A percentile compares a stretch with the other conserved stretches of the same genome.
phyloP scores from a whole-genome alignment of 805 yeast genomes.

The Clavispora carvajalis region DNA sequence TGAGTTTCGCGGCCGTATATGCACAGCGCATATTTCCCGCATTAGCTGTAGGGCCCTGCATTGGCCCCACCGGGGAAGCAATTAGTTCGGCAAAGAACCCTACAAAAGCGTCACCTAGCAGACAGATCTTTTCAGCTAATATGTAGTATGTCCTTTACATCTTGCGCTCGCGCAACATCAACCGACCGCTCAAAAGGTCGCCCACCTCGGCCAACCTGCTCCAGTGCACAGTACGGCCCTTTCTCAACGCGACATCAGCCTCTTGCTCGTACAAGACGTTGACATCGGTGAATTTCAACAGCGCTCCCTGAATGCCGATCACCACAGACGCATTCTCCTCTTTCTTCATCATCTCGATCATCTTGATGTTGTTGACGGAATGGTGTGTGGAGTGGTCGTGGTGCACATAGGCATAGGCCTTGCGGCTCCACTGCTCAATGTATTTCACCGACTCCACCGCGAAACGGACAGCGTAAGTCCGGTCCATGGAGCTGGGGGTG shows the following conservation, averaged over 20 bases:
- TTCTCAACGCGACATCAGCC: conserved; percentile 57
- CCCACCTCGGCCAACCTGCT: conserved; percentile 49
- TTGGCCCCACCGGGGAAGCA: neutral
- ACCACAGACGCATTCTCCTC: conserved; percentile 44
- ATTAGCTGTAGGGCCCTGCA: neutral
- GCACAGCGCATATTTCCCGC: neutral
- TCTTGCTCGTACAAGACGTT: conserved; percentile 53
- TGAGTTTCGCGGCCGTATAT: neutral
- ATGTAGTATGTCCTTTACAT: neutral
- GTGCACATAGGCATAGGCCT: conserved; percentile 12
- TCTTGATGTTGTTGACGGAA: conserved; percentile 16
- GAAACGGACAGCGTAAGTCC: conserved; percentile 82
- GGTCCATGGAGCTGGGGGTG: conserved; percentile 89
- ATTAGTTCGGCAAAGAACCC: neutral
- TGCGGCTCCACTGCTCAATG: conserved; percentile 47
- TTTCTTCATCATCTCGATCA: conserved; percentile 15
- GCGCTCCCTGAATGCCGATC: conserved; percentile 67
- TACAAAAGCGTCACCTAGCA: neutral
- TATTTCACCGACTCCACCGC: conserved; percentile 88
- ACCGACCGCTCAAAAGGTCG: conserved; percentile 70
- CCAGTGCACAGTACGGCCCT: conserved; percentile 71
- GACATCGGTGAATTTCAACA: conserved; percentile 53
- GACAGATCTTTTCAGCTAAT: neutral
- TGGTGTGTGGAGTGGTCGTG: conserved; percentile 14
- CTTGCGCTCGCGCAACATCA: conserved; percentile 30